Evolutionary conservation across 768 basidiomycete genomes (phyloP), one percentile per base, ranked within the genome.

Genomic region (Tephrocybe sp.): DNA sequence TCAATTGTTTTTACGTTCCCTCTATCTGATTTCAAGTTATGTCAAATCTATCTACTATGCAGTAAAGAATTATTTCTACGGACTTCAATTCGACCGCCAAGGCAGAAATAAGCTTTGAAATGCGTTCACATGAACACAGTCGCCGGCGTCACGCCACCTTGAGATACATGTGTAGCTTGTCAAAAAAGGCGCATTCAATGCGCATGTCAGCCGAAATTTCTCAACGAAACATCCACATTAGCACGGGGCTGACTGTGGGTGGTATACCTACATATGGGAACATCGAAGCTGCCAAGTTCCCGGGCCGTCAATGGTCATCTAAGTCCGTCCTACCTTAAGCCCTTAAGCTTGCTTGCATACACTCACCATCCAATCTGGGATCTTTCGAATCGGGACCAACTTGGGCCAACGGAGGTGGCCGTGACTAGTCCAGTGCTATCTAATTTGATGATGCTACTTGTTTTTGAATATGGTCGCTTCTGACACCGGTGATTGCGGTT

Each of bases 181-280:
- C 5, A 7, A 36, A 11, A 15, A 11, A 36, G 34, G n/a, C 34
- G 34, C 34, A 41, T 25, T 41, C 24, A 11, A 11, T 20, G 14
- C 40, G 18, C 20, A 6, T 30, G 33, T 12, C 5, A 30, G 28
- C 48, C 48, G 38, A 41, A 23, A 10, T 49, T 49, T 49, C 14
- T 40, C 38, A 49, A 49, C 15, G 48, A 49, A 49, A 49, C 14
- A 18, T 21, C 48, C 48, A 2, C 14, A 36, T 17, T 30, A 36
- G 34, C 34, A 36, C 34, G 34, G n/a, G 34, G 5, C 28, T 30
- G 28, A 5, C 28, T 6, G 5, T 30, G 28, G 14, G n/a, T 15
- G 9, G n/a, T 7, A 12, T 15, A 36, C 5, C n/a, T 36, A 36
- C n/a, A 15, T 36, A 12, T 7, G 8, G n/a, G n/a, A 7, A 6